phyloP scores from a whole-genome alignment of 2,329 filamentous ascomycete genomes.

The Penicillium sp. region DNA sequence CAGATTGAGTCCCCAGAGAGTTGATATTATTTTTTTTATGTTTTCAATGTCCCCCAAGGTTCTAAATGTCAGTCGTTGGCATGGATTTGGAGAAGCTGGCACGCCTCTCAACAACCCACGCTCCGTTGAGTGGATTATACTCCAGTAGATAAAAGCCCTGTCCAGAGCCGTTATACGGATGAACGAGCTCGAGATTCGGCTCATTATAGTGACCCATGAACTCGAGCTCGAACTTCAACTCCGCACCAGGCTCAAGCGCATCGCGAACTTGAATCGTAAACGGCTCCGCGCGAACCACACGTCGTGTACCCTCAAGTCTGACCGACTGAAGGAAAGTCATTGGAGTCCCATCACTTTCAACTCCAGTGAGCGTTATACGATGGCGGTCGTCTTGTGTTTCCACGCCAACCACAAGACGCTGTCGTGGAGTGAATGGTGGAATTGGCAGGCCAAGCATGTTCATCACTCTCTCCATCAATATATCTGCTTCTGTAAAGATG shows the following conservation, averaged over 20 bases:
- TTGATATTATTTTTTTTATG: too few relatives aligned
- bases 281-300: constrained; percentile 3
- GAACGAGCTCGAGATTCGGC: constrained; percentile 39
- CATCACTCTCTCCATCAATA: constrained; percentile 1
- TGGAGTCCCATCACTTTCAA: constrained; percentile 7
- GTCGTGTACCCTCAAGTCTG: constrained; percentile 4
- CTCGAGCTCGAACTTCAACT: constrained; percentile 44
- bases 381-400: constrained; percentile 6
- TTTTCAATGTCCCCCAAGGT: too few relatives aligned
- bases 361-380: background rate
- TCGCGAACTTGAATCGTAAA: constrained; percentile 3
- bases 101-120: background rate
- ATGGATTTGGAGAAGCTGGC: too few relatives aligned
- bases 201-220: constrained; percentile 54
- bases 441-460: background rate
- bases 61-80: too few relatives aligned
- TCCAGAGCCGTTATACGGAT: background rate
- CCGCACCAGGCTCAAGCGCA: background rate
- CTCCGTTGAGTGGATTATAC: background rate
- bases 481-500: constrained; percentile 25
- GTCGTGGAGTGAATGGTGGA: constrained; percentile 1
- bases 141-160: constrained; percentile 19
- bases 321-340: constrained; percentile 9
- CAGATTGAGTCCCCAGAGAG: too few relatives aligned
- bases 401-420: constrained; percentile 3